Evolutionary conservation across 768 basidiomycete genomes (phyloP).

Genomic region (Phallus indusiatus): DNA sequence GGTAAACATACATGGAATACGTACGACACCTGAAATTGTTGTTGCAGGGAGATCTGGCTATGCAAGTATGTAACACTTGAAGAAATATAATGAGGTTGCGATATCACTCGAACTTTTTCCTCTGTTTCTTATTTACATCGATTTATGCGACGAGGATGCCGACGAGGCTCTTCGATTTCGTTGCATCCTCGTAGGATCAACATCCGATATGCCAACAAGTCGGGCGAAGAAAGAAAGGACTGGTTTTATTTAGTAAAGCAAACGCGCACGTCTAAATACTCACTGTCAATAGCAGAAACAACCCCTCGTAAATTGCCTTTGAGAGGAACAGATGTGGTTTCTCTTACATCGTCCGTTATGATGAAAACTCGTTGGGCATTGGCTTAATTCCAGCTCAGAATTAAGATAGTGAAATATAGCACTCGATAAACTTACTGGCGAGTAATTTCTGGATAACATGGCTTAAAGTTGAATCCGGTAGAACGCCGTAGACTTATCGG

Average conservation of each 20-base stretch:
- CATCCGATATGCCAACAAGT: slow-evolving; percentile 58
- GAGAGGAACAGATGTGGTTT: slow-evolving; percentile 9
- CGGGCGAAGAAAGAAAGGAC: slow-evolving; percentile 75
- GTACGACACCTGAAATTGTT: no score
- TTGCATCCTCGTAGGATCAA: slow-evolving; percentile 72
- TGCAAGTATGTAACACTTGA: no score
- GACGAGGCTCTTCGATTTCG: slow-evolving; percentile 74
- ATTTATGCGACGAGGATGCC: slow-evolving; percentile 29
- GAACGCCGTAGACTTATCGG: slow-evolving; percentile 60
- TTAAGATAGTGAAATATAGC: background rate
- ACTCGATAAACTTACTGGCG: slow-evolving; percentile 47
- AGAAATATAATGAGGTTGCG: no score
- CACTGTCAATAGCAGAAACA: slow-evolving; percentile 79
- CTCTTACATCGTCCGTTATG: slow-evolving; percentile 52
- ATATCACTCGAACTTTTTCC: no score
- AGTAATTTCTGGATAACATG: slow-evolving; percentile 75
- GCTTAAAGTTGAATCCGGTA: slow-evolving; percentile 49
- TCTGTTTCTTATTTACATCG: background rate
- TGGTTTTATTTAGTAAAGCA: slow-evolving; percentile 17
- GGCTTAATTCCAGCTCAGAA: slow-evolving; percentile 33
- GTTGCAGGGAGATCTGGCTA: no score
- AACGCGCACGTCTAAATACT: no score
- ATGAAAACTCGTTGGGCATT: slow-evolving; percentile 76
- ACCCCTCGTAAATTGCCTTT: slow-evolving; percentile 36
- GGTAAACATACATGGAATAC: no score